Percentiles rank a stretch among this genome's conserved stretches.
These are phyloP conservation scores for Phytopythium helicoides DNA, from an alignment of 352 stramenopile species.

Conservation along the genomic window DNA sequence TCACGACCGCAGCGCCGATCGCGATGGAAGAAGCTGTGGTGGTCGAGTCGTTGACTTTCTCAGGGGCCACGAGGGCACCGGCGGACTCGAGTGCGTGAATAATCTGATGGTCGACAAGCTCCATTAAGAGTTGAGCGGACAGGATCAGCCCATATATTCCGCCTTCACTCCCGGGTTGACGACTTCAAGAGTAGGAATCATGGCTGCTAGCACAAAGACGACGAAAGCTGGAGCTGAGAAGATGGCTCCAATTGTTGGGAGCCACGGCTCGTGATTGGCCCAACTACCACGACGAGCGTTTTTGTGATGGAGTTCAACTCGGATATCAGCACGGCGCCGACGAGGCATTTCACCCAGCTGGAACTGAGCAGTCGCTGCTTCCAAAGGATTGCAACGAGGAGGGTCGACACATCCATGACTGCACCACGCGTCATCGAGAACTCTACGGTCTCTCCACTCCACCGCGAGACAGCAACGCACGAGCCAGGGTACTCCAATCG, in stretches of 20 bases:
- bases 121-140: constrained; percentile 29
- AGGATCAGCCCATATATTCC: constrained; percentile 37
- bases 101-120: constrained; percentile 28
- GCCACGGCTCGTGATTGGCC: constrained; percentile 18
- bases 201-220: constrained; percentile 25
- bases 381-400: constrained; percentile 21
- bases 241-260: constrained; percentile 14
- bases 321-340: constrained; percentile 11
- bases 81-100: constrained; percentile 7
- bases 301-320: constrained; percentile 5
- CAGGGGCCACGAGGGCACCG: constrained; percentile 5
- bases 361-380: constrained; percentile 14
- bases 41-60: not conserved
- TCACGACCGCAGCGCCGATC: constrained; percentile 14
- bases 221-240: constrained; percentile 19
- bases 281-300: constrained; percentile 24
- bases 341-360: constrained; percentile 18
- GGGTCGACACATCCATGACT: constrained; percentile 20
- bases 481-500: constrained; percentile 21
- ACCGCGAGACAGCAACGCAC: not conserved
- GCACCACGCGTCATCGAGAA: constrained; percentile 14
- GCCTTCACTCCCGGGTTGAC: constrained; percentile 39
- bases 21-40: constrained; percentile 7
- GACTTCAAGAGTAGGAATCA: constrained; percentile 45
- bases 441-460: constrained; percentile 8